Base-by-base conservation (phyloP, 2,329 filamentous ascomycete species). In the Teratosphaeria epicoccoides region DNA sequence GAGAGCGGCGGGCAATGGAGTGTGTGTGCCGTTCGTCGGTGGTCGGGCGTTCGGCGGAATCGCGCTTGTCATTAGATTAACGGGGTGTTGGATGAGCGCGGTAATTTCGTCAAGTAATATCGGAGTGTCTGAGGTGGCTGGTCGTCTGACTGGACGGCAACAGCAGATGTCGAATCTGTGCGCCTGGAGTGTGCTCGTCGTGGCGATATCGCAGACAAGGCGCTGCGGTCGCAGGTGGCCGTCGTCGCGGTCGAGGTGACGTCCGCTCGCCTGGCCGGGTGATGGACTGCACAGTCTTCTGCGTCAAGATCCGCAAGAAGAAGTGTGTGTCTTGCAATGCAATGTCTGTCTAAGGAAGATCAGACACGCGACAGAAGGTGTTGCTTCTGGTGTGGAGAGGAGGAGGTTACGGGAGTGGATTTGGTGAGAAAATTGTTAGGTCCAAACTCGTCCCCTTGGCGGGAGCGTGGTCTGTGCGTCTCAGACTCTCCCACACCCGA, bases 21-120 rank as follows among this genome's bases (percentile, higher is more conserved):
- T 68, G 61, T 64, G 64, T 68, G 72, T 71, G 71, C 74, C 71
- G 67, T 69, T 73, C 11, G 44, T 46, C 17, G 44, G 73, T 61
- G 65, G 68, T 55, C 68, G 59, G 50, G 61, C 73, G 71, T 73
- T 71, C 68, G 72, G 70, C 68, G 76, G 70, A 68, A 73, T 72
- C 70, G 76, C 76, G 76, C 78, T 81, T 72, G 74, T 82, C 80
- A 83, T 82, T 77, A 79, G 76, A 51, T 46, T 24, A 76, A 65
- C 58, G 45, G 43, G 24, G 53, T 46, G 49, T 51, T 47, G 40
- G 58, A 51, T 49, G 55, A 51, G 46, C 48, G 57, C 46, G 52
- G 51, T 46, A 43, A 49, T 51, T 49, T 1, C n/a, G n/a, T n/a
- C n/a, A 29, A n/a, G 44, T 11, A 23, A 47, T 24, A 20, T 49